Conservation (phyloP, 345 rosid species). For the Syzygium aromaticum region DNA sequence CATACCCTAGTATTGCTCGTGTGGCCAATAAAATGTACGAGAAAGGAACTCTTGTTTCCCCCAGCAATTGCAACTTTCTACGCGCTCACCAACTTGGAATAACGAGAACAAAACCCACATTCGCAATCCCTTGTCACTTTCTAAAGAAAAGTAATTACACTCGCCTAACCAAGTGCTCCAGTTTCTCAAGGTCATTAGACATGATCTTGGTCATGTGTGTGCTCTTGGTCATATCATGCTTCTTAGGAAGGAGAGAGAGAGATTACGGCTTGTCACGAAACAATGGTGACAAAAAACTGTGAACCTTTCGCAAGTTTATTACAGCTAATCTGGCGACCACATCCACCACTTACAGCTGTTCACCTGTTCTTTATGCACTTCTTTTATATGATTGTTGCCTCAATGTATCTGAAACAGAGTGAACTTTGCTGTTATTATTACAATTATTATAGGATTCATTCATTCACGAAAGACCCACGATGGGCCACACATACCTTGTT, state of each 20-base stretch:
- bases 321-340: not conserved
- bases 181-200: not conserved
- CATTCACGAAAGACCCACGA: not conserved
- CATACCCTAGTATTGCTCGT: not conserved
- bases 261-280: not conserved
- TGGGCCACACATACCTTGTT: constrained; percentile 24
- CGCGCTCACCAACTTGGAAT: not conserved
- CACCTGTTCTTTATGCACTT: not conserved
- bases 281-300: not conserved
- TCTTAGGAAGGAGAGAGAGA: not conserved
- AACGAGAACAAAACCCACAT: not conserved
- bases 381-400: not conserved
- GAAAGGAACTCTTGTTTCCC: not conserved
- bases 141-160: not conserved
- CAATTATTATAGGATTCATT: constrained; percentile 1
- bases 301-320: not conserved
- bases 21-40: not conserved
- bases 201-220: not conserved
- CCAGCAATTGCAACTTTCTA: not conserved
- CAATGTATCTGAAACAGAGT: not conserved
- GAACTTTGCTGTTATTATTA: not conserved
- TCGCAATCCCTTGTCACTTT: not conserved
- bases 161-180: not conserved
- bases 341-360: not conserved
- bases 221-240: not conserved